Base-by-base conservation (phyloP, 495 filamentous ascomycete species). In the Arthonia radiata region DNA sequence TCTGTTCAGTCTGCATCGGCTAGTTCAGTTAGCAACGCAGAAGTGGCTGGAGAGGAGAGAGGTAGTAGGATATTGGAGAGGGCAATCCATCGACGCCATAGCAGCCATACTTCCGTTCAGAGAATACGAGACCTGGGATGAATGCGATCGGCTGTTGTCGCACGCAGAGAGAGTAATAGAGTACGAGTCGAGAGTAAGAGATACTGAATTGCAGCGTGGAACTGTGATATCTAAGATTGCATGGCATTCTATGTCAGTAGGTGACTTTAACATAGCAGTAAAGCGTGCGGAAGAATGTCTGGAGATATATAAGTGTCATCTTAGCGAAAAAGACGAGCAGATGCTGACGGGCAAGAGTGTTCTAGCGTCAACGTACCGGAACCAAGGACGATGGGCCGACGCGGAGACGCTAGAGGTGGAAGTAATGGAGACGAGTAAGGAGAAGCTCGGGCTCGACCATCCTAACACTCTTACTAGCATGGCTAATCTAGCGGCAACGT, bases 321-420 rank as follows among this genome's bases (percentile, higher is more conserved):
- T n/a, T n/a, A n/a, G n/a, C n/a, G n/a, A n/a, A n/a, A n/a, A n/a
- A n/a, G n/a, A n/a, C n/a, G n/a, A n/a, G n/a, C n/a, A n/a, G n/a
- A 51, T 46, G 5, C 26, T 53, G 15, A 40, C 28, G 2, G 47
- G 37, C 23, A 49, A 48, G 40, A 14, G 13, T 13, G 46, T 42
- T 23, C 35, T 54, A 8, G 48, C 44, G 28, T 27, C 31, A 15
- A 44, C 36, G 23, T 50, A 47, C 28, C 8, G 13, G 19, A 25
- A 37, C 24, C 43, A 49, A 31, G 51, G 48, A 17, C 40, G 41
- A 10, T 52, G 30, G 36, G 30, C 45, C 13, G 42, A 57, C 21
- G 53, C 51, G 4, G 46, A 52, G 26, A 10, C 28, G 23, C 33
- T 59, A 5, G n/a, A 37, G 2, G 25, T 36, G 10, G 37, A 43